These are phyloP conservation scores for Vanderwaltozyma polyspora DNA, from an alignment of 805 yeast genomes.

Conservation along the genomic window DNA sequence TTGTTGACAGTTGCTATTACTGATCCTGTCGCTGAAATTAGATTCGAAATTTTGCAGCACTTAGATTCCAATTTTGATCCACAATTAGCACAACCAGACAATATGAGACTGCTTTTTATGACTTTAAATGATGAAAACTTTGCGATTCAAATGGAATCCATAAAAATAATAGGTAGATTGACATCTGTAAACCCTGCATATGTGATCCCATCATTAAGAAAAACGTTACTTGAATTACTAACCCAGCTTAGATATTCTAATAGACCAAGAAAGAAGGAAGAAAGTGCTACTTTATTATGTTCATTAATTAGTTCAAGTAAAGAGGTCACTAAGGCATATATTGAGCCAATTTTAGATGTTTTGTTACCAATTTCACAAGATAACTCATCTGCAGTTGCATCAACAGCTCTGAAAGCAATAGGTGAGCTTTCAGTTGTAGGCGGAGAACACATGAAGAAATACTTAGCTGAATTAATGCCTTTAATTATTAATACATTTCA, in stretches of 20 bases:
- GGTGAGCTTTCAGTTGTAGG: conserved; percentile 86
- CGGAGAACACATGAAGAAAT: conserved; percentile 71
- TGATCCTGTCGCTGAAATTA: conserved; percentile 76
- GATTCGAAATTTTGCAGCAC: conserved; percentile 66
- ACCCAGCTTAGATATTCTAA: conserved; percentile 80
- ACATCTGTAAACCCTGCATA: conserved; percentile 88
- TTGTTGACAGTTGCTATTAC: conserved; percentile 74
- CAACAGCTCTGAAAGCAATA: conserved; percentile 73
- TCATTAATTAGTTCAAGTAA: conserved; percentile 67
- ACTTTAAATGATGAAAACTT: conserved; percentile 88
- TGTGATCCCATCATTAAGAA: conserved; percentile 84
- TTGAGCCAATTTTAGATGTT: conserved; percentile 81
- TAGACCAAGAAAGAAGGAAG: conserved; percentile 69
- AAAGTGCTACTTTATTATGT: conserved; percentile 66
- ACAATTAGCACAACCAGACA: conserved; percentile 88
- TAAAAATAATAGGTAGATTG: conserved; percentile 71
- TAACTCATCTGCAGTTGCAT: conserved; percentile 66
- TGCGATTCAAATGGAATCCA: conserved; percentile 66
- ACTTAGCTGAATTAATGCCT: conserved; percentile 73
- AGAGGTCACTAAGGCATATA: conserved; percentile 80
- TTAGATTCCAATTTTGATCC: conserved; percentile 74
- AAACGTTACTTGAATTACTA: conserved; percentile 70
- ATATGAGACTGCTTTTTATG: conserved; percentile 72
- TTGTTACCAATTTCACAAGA: conserved; percentile 67
- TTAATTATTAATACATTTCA: conserved; percentile 76